Evolutionary conservation across 2,329 filamentous ascomycete genomes (phyloP), one percentile per base, ranked within the genome.

Genomic region (Lomentospora prolificans): DNA sequence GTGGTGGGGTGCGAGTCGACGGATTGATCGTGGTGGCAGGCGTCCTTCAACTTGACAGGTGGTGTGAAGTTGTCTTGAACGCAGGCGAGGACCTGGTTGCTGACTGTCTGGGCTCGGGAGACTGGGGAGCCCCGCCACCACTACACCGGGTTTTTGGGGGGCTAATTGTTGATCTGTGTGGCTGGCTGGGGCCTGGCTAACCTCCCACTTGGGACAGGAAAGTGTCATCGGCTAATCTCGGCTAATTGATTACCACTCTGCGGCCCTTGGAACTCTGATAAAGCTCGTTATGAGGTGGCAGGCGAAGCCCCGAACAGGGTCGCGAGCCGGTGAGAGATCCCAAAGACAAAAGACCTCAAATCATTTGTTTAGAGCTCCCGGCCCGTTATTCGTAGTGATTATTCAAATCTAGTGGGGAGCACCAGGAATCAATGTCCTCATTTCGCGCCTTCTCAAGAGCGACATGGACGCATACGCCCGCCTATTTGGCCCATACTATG

Each of bases 21-120:
- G 25, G 52, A 30, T 28, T 54, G 17, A 41, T 17, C 24, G 52
- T 46, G 33, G 52, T 54, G 52, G 28, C 28, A 24, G 33, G 39
- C 25, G 33, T 28, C 36, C 36, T 22, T 19, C 41, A 55, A 55
- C 53, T 55, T 55, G 53, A 55, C 53, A 55, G 53, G 53, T 55
- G 53, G 53, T 55, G 44, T 44, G 28, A 55, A 55, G 53, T 55
- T 50, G 14, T 48, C 22, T 27, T 25, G 6, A 28, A 51, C 48
- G 30, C 12, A 33, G 30, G n/a, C 30, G 7, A 33, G 30, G 30
- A 7, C 30, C 30, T 33, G 30, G 30, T 12, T 33, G 30, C 30
- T 33, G 22, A 30, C 48, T 30, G 28, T 22, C 48, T 51, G 48
- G 8, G 44, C 44, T 41, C 6, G 36, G 9, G 7, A 17, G 36